Base-by-base conservation (phyloP, 129 eudicot genomes). In the Gnaphalium uliginosum region DNA sequence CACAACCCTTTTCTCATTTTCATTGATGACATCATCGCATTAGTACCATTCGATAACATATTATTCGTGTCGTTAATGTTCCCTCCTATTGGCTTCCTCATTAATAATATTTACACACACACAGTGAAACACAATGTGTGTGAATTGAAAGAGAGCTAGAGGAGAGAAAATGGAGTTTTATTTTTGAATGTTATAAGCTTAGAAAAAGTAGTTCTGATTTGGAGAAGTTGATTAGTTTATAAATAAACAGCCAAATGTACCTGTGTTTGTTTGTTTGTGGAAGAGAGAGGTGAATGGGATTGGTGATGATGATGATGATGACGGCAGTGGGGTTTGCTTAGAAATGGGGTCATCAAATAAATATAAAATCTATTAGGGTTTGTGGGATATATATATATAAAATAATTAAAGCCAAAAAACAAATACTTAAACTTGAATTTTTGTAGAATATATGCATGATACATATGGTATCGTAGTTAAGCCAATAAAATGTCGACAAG, bases 281-380 rank as follows among this genome's bases (percentile, higher is more conserved):
- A n/a, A 57, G 74, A 73, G 78, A 69, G 77, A 79, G 81, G 53
- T 76, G 76, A 70, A 83, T 82, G 84, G 79, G 70, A 73, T 77
- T 82, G 66, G 69, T 71, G 73, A 89, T 88, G 78, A 85, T 85
- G 78, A 84, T 85, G 86, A 81, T 65, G 73, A 72, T 67, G 87
- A 87, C 76, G 88, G 85, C 56, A 81, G 87, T 86, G 90, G 96
- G 98, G 90, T 85, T 84, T 89, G 96, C 98, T 93, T 93, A 90
- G 81, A 93, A 89, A 86, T 76, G 89, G 86, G 91, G 89, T 60
- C 29, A 51, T 64, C 30, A 43, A 64, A 18, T 30, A 46, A 57
- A 43, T 26, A 37, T 26, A 30, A 18, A 19, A 37, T 15, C 43
- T 23, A 67, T 70, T 65, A 77, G 79, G 71, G 84, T 69, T 62